phyloP scores from a whole-genome alignment of 75 land plant genomes.

The Pinus albicaulis region DNA sequence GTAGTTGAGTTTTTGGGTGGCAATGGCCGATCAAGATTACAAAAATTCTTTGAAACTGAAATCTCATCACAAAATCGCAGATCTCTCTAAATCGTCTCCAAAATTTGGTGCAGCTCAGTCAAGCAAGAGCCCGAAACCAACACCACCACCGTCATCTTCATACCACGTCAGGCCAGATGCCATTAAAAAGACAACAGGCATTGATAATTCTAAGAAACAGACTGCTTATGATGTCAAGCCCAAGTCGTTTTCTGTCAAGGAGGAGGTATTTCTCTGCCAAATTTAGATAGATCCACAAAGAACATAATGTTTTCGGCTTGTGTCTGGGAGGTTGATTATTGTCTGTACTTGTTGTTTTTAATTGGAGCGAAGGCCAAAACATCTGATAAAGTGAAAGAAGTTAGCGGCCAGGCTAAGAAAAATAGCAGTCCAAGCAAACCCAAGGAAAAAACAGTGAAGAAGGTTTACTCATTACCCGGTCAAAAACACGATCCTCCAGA shows the following conservation, averaged over 20 bases:
- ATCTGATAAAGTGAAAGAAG: slow-evolving; percentile 1
- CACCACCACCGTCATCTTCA: not conserved
- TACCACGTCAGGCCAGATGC: not conserved
- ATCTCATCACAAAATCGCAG: slow-evolving; percentile 3
- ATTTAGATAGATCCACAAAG: not conserved
- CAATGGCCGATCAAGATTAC: not conserved
- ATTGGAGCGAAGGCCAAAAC: not conserved
- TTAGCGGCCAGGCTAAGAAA: not conserved
- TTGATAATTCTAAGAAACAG: not conserved
- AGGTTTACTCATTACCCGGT: slow-evolving; percentile 38
- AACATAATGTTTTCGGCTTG: not conserved
- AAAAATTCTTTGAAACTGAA: not conserved
- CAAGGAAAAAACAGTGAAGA: slow-evolving; percentile 37
- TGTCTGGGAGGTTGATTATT: not conserved
- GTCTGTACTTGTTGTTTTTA: not conserved
- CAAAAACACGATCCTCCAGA: slow-evolving; percentile 58
- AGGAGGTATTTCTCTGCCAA: not conserved
- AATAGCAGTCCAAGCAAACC: not conserved
- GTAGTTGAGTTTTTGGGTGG: not conserved
- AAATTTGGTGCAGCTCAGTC: not conserved
- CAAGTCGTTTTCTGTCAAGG: not conserved
- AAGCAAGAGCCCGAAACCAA: not conserved
- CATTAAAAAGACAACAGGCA: not conserved
- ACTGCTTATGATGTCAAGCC: not conserved
- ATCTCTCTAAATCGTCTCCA: not conserved